Evolutionary conservation across 164 flowering plant genomes (phyloP).

Genomic region (Chloranthus sessilifolius): DNA sequence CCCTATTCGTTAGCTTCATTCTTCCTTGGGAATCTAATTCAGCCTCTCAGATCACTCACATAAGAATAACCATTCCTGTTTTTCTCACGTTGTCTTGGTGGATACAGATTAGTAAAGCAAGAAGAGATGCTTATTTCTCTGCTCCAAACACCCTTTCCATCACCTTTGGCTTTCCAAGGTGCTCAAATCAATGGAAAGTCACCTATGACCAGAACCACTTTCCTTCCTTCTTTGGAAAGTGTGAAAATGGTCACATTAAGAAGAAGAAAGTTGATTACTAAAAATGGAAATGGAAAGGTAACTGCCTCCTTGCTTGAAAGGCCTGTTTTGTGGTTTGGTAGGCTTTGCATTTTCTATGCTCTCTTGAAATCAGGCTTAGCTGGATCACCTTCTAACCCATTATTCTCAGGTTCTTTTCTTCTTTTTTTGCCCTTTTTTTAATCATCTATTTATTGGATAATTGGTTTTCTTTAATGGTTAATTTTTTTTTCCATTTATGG

Average conservation of each 20-base stretch:
- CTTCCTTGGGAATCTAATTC: too few relatives aligned
- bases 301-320: constrained; percentile 62
- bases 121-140: constrained; percentile 26
- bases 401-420: constrained; percentile 43
- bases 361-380: constrained; percentile 83
- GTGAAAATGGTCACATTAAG: too few relatives aligned
- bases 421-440: constrained; percentile 1
- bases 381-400: constrained; percentile 75
- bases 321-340: constrained; percentile 84
- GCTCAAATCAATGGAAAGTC: constrained; percentile 12
- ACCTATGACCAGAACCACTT: not conserved
- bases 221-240: constrained; percentile 21
- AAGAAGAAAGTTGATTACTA: not conserved
- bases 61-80: too few relatives aligned
- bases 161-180: constrained; percentile 20
- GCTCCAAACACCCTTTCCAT: constrained; percentile 21
- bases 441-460: not conserved
- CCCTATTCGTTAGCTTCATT: too few relatives aligned
- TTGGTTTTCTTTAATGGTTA: constrained; percentile 1
- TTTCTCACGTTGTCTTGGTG: too few relatives aligned
- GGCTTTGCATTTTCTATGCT: constrained; percentile 75
- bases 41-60: too few relatives aligned
- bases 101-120: too few relatives aligned
- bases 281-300: constrained; percentile 2
- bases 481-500: constrained; percentile 13